Percentiles rank a stretch among this genome's conserved stretches.
Evolutionary conservation across 179 eudicot species (phyloP).

Genomic region (Silene vulgaris): DNA sequence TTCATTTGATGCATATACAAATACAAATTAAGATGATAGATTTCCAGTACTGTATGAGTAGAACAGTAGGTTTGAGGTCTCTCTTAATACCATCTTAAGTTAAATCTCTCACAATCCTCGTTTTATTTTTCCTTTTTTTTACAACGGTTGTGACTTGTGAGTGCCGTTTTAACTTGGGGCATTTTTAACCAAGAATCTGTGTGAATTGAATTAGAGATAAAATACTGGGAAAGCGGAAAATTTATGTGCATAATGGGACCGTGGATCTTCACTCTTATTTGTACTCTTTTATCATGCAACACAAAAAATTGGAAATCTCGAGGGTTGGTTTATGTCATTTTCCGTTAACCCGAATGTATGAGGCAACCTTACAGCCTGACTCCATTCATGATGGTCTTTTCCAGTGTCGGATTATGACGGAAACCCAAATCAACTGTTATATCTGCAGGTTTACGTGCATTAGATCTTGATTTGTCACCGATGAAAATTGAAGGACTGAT

Average conservation of each 20-base stretch:
- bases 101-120: neutral
- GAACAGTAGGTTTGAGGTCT: too few species aligned
- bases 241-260: neutral
- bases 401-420: neutral
- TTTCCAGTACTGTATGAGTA: neutral
- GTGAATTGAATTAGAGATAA: too few species aligned
- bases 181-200: too few species aligned
- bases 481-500: slow-evolving; percentile 63
- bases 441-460: slow-evolving; percentile 40
- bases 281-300: neutral
- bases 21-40: neutral
- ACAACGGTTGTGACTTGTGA: too few species aligned
- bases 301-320: neutral
- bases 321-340: too few species aligned
- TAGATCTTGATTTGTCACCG: slow-evolving; percentile 46
- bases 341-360: too few species aligned
- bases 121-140: too few species aligned
- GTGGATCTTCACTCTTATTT: neutral
- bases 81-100: too few species aligned
- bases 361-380: neutral
- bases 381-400: neutral
- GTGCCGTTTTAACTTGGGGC: too few species aligned
- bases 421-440: neutral
- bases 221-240: neutral
- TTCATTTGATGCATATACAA: too few species aligned